Percentiles rank a stretch among this genome's conserved stretches.
phyloP scores from a whole-genome alignment of 2,329 filamentous ascomycete genomes.

The Bretziella fagacearum region DNA sequence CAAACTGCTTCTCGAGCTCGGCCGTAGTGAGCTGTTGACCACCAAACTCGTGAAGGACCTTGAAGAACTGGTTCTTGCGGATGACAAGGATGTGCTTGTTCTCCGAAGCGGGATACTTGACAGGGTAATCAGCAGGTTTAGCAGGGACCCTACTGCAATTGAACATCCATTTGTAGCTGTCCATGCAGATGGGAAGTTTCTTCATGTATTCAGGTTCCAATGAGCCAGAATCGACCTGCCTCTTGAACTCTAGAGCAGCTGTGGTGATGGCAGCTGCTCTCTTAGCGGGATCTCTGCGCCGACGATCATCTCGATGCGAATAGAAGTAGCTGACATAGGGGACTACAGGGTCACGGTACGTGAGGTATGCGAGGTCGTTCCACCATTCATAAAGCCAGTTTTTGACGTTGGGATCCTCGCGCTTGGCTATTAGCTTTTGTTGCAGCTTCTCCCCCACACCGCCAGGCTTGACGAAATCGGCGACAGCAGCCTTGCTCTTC shows the following conservation, averaged over 20 bases:
- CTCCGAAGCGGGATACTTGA: constrained; percentile 58
- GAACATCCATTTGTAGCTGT: constrained; percentile 98
- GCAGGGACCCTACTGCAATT: constrained; percentile 77
- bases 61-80: constrained; percentile 96
- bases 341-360: constrained; percentile 86
- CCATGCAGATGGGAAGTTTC: constrained; percentile 93
- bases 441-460: constrained; percentile 71
- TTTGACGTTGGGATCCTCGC: constrained; percentile 62
- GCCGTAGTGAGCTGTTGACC: constrained; percentile 74
- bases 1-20: constrained; percentile 83
- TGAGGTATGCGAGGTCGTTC: constrained; percentile 87
- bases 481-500: constrained; percentile 62
- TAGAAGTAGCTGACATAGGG: constrained; percentile 99
- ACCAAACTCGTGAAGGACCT: constrained; percentile 63
- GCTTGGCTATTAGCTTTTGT: constrained; percentile 64
- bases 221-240: constrained; percentile 62
- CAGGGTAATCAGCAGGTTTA: constrained; percentile 62
- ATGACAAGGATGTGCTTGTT: constrained; percentile 81
- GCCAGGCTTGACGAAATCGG: constrained; percentile 77
- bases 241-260: constrained; percentile 82
- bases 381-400: constrained; percentile 99
- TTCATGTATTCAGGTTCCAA: constrained; percentile 99
- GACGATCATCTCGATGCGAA: constrained; percentile 85
- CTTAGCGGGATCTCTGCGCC: constrained; percentile 74
- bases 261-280: constrained; percentile 81